Evolutionary conservation across 805 yeast genomes (phyloP).

Genomic region (Pichia heedii): DNA sequence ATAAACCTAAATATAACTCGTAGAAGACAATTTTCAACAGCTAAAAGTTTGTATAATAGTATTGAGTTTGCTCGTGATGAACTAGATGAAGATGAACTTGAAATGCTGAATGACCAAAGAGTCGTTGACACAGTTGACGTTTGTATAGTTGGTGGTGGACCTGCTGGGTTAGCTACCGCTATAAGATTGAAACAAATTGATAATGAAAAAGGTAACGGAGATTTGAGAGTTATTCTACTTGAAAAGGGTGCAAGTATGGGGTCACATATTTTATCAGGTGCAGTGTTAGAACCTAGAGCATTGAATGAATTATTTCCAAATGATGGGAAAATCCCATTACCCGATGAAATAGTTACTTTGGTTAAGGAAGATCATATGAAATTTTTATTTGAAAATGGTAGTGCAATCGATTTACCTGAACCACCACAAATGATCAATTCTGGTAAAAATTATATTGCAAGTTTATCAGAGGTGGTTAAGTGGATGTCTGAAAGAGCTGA

Average conservation of each 20-base stretch:
- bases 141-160: constrained; percentile 96
- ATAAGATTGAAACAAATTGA: constrained; percentile 82
- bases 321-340: constrained; percentile 58
- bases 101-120: constrained; percentile 49
- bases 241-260: constrained; percentile 95
- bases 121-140: constrained; percentile 87
- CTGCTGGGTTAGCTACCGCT: constrained; percentile 94
- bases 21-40: not conserved
- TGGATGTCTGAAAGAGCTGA: constrained; percentile 85
- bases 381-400: constrained; percentile 47
- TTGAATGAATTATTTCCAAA: constrained; percentile 71
- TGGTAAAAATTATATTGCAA: constrained; percentile 76
- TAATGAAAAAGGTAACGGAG: constrained; percentile 44
- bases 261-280: constrained; percentile 86
- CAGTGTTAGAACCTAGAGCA: constrained; percentile 86
- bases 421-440: constrained; percentile 85
- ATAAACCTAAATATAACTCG: too few relatives aligned
- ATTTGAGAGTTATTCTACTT: constrained; percentile 72
- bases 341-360: constrained; percentile 63
- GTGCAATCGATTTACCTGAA: constrained; percentile 69
- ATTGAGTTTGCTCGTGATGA: constrained; percentile 21
- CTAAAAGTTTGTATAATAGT: constrained; percentile 6
- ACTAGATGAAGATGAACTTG: constrained; percentile 36
- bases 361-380: constrained; percentile 73
- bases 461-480: constrained; percentile 71